A percentile compares a stretch with the other conserved stretches of the same genome.
Conservation (phyloP, 306 rosid species). For the Inga leiocalycina region DNA sequence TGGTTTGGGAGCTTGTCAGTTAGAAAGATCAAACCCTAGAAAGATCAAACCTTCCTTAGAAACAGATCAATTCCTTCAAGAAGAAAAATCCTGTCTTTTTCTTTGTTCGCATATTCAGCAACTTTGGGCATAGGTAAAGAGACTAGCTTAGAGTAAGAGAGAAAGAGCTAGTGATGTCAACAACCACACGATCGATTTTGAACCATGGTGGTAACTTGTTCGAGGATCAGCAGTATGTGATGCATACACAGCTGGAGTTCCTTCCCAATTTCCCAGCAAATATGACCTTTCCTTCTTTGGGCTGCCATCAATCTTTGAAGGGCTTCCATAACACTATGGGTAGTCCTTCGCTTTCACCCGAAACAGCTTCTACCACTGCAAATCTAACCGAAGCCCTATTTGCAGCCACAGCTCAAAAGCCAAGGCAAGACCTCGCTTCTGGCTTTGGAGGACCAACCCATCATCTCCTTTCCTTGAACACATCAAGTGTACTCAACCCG, state of each 20-base stretch:
- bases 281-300: slow-evolving; percentile 55
- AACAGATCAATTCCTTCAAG: neutral
- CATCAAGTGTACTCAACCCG: slow-evolving; percentile 62
- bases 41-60: neutral
- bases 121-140: neutral
- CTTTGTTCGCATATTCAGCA: neutral
- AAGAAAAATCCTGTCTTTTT: neutral
- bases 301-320: slow-evolving; percentile 61
- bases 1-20: neutral
- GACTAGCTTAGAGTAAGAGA: neutral
- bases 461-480: slow-evolving; percentile 81
- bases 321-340: slow-evolving; percentile 38
- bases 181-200: slow-evolving; percentile 51
- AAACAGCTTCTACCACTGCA: slow-evolving; percentile 32
- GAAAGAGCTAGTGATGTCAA: slow-evolving; percentile 42
- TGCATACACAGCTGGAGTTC: slow-evolving; percentile 62
- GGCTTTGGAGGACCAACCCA: slow-evolving; percentile 55
- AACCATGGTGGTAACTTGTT: slow-evolving; percentile 50
- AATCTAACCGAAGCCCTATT: slow-evolving; percentile 75
- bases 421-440: slow-evolving; percentile 46
- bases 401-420: slow-evolving; percentile 46
- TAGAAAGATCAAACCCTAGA: neutral
- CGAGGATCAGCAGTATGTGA: slow-evolving; percentile 57
- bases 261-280: slow-evolving; percentile 64
- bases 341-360: slow-evolving; percentile 56